These are phyloP conservation scores for Ormosia emarginata DNA, from an alignment of 306 rosid species.

Conservation along the genomic window DNA sequence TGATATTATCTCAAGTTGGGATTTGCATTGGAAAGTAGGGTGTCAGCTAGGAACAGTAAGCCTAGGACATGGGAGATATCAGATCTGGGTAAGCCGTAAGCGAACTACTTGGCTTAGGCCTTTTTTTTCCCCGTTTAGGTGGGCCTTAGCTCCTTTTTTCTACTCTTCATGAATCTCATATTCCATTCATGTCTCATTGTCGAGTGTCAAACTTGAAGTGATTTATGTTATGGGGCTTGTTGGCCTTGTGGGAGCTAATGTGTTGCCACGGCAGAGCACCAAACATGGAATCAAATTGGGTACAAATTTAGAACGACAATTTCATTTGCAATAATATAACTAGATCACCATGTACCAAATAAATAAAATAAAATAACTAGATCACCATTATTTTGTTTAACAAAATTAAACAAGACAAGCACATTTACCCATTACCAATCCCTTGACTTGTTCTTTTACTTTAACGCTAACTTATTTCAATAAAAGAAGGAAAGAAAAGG, in stretches of 20 bases:
- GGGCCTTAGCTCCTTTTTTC: neutral
- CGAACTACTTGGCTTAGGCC: neutral
- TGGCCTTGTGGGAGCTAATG: neutral
- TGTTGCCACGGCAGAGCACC: neutral
- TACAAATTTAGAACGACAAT: neutral
- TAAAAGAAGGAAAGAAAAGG: neutral
- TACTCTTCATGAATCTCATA: neutral
- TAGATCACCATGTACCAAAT: neutral
- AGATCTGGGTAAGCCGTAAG: neutral
- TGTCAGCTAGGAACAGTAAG: neutral
- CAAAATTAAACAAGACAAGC: neutral
- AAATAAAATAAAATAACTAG: neutral
- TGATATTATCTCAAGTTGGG: neutral
- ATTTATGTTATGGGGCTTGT: neutral
- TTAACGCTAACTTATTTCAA: neutral
- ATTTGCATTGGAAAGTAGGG: neutral
- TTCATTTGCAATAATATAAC: neutral
- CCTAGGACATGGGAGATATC: neutral
- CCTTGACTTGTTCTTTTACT: neutral
- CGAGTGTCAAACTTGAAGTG: slow-evolving; percentile 5
- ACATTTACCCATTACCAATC: neutral
- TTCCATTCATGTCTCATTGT: neutral
- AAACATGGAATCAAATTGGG: neutral
- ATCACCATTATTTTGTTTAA: neutral
- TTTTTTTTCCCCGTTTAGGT: neutral